A percentile compares a stretch with the other conserved stretches of the same genome.
These are phyloP conservation scores for Delitschia confertaspora DNA, from an alignment of 495 filamentous ascomycete species.

Conservation along the genomic window DNA sequence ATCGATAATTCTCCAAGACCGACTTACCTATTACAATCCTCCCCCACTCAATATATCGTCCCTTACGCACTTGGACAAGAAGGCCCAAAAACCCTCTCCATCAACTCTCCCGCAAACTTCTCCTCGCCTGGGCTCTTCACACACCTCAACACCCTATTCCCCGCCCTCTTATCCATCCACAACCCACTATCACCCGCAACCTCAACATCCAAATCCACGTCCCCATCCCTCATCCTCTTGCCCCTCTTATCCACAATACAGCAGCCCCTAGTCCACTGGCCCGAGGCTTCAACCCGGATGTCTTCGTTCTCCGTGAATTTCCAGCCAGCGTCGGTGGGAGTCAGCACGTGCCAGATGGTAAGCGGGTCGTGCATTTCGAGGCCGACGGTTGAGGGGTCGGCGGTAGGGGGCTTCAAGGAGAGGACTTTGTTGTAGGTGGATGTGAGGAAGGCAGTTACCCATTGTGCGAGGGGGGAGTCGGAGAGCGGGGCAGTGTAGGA, in stretches of 20 bases:
- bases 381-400: constrained; percentile 45
- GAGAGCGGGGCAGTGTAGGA: constrained; percentile 44
- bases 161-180: constrained; percentile 61
- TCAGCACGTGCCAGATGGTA: constrained; percentile 56
- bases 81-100: constrained; percentile 37
- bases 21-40: too few relatives aligned
- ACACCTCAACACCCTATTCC: constrained; percentile 71
- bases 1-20: too few relatives aligned
- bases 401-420: constrained; percentile 45
- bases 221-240: constrained; percentile 40
- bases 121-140: constrained; percentile 49
- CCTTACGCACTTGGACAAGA: too few relatives aligned
- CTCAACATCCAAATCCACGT: constrained; percentile 47
- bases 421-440: constrained; percentile 71
- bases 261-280: constrained; percentile 93
- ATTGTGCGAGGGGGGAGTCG: constrained; percentile 73
- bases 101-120: constrained; percentile 33
- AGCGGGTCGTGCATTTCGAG: constrained; percentile 83
- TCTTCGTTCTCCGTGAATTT: constrained; percentile 49
- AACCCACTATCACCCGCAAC: constrained; percentile 55
- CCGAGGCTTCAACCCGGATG: constrained; percentile 74
- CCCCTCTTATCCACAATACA: constrained; percentile 71
- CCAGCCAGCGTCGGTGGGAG: constrained; percentile 35
- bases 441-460: constrained; percentile 67
- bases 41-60: too few relatives aligned